Evolutionary conservation across 768 basidiomycete species (phyloP), one percentile per base, ranked within the genome.

Genomic region (Saitozyma podzolica): DNA sequence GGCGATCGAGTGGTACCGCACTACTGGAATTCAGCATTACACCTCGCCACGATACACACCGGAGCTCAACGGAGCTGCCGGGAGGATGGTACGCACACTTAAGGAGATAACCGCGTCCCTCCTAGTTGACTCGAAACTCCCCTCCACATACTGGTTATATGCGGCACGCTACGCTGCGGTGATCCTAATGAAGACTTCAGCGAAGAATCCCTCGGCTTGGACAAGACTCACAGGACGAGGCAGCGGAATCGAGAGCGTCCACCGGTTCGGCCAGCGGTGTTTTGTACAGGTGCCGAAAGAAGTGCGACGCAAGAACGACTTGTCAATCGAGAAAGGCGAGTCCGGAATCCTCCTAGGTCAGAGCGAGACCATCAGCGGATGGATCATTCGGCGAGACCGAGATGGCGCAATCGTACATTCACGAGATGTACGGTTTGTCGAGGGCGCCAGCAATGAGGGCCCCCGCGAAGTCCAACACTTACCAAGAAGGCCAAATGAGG

Each of bases 81-180:
- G 8, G 20, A 56, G 54, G 40, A 43, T n/a, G 41, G 20, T 56
- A 37, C 41, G 54, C 20, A 56, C 54, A n/a, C 14, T 56, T 11
- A 56, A 56, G 54, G 54, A 29, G 16, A 56, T 42, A 29, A 42
- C 41, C 29, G 10, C 37, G 41, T 14, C 13, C 41, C 20, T 56
- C 19, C 29, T 56, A 16, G 11, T 37, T 13, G 37, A 56, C 20
- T 13, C 29, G 20, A 37, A 37, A 14, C 40, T 39, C 16, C 54
- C 54, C 14, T 10, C 13, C 40, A 3, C 13, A 56, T 56, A 56
- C 8, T 42, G 54, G 54, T 56, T 8, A 10, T 43, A 56, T 56
- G 54, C 54, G 20, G 54, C 40, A 10, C 11, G 29, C 2, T 56
- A 56, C 41, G 54, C 54, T 16, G 54, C 54, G 20, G 54, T 56